Percentiles rank a stretch among this genome's conserved stretches.
Evolutionary conservation across 257 asterid genomes (phyloP).

Genomic region (Solanum dulcamara): DNA sequence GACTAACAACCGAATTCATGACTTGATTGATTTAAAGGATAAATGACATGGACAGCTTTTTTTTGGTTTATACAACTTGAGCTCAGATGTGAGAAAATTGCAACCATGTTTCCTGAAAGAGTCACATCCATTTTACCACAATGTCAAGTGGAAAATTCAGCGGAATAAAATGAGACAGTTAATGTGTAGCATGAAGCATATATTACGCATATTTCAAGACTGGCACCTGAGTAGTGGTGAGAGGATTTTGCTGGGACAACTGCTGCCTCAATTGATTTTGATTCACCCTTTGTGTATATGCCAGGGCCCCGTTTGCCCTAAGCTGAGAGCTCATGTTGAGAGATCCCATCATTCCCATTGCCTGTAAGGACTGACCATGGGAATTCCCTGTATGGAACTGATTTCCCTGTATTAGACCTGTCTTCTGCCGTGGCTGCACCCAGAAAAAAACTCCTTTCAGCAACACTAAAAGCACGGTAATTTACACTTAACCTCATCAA

Average conservation of each 20-base stretch:
- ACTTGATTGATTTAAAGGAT: background rate
- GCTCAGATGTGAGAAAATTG: background rate
- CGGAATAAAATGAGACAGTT: background rate
- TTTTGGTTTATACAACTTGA: background rate
- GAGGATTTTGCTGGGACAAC: conserved; percentile 59
- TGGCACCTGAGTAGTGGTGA: conserved; percentile 56
- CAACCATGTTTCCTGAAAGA: background rate
- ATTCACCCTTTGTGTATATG: conserved; percentile 39
- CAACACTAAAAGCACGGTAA: background rate
- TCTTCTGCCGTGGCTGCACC: conserved; percentile 81
- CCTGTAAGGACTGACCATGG: conserved; percentile 69
- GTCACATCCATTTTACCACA: background rate
- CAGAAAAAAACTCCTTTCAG: conserved; percentile 14
- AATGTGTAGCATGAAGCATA: background rate
- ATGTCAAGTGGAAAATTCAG: background rate
- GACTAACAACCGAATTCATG: conserved; percentile 1
- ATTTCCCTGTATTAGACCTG: conserved; percentile 64
- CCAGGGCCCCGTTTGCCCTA: conserved; percentile 51
- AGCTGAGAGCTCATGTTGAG: conserved; percentile 57
- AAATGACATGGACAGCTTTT: background rate
- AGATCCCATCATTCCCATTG: conserved; percentile 64
- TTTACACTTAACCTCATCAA: background rate
- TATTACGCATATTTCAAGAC: background rate
- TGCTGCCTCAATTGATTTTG: conserved; percentile 65
- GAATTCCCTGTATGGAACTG: conserved; percentile 72